Evolutionary conservation across 345 rosid species (phyloP), one percentile per base, ranked within the genome.

Genomic region (Eucalyptus camaldulensis): DNA sequence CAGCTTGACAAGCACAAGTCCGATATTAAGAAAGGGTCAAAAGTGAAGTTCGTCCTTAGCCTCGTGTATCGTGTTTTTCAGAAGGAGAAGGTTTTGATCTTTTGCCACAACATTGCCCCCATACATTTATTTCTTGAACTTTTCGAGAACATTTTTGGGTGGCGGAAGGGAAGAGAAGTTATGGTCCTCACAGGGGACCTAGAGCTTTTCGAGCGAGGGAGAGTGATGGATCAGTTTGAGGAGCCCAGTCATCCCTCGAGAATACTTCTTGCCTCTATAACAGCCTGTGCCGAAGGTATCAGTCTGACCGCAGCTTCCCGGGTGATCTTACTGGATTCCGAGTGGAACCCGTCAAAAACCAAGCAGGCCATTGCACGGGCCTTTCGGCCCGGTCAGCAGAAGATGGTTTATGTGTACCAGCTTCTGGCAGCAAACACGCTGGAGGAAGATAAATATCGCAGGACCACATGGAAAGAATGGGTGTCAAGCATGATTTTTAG

Each of bases 391-490:
- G 99, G 99, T 87, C 99, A 97, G 91, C 99, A 93, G 88, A 97
- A 96, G 95, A 91, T 95, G 69, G 99, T 97, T 8, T 96, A 95
- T 88, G 99, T 97, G 83, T 97, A 97, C 93, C 99, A 96, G 91
- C 97, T 97, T 40, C 91, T 98, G 87, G 96, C 97, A 6, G 93
- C 96, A 3, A 96, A 95, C 88, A 94, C 99, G 15, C 93, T 97
- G 27, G 99, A 97, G 90, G 98, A 96, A 91, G 99, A 96, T 69
- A 97, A 97, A 93, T 95, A 98, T 60, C 87, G 94, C 31, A 93
- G 99, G 93, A 98, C 99, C 8, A 96, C 99, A 60, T 97, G 99
- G 99, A 98, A 98, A 90, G 99, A 97, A 60, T 98, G 99, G 99
- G 97, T 98, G 15, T 97, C 99, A 2, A 93, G 97, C 88, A 97